Percentiles rank a stretch among this genome's conserved stretches.
Conservation (phyloP, 1,284 basidiomycete genomes). For the Pascua guehoae region DNA sequence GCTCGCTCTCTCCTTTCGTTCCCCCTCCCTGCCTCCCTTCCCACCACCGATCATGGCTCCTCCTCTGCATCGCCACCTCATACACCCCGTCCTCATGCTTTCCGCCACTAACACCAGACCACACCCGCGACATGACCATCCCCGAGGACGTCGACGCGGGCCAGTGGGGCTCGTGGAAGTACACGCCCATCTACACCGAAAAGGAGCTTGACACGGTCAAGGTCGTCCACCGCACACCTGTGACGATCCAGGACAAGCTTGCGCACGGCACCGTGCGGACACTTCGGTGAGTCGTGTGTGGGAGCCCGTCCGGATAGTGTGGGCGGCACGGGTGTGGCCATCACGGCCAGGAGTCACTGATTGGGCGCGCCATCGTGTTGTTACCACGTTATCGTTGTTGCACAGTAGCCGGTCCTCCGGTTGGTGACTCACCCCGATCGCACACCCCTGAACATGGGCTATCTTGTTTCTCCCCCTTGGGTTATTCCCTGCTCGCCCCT, state of each 20-base stretch:
- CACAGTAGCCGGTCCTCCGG: too few species aligned
- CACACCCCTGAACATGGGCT: neutral
- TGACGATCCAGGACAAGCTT: constrained; percentile 67
- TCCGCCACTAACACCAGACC: constrained; percentile 6
- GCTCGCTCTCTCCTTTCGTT: too few species aligned
- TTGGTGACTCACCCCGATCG: too few species aligned
- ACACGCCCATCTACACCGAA: constrained; percentile 49
- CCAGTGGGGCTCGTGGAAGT: constrained; percentile 38
- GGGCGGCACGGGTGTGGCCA: constrained; percentile 2
- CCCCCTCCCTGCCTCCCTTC: too few species aligned
- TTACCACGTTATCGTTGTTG: neutral
- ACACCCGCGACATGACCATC: neutral
- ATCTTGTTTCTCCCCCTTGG: neutral
- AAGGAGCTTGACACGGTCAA: constrained; percentile 51
- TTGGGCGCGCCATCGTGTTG: too few species aligned
- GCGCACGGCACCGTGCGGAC: constrained; percentile 62
- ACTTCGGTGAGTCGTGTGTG: too few species aligned
- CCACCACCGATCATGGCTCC: neutral
- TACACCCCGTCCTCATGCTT: neutral
- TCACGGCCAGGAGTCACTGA: constrained; percentile 3
- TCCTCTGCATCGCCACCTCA: neutral
- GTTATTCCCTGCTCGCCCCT: neutral
- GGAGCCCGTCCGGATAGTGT: constrained; percentile 52
- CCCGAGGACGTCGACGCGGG: constrained; percentile 13
- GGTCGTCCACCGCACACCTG: constrained; percentile 67